Base-by-base conservation (phyloP, 2,329 filamentous ascomycete species). In the Neonectria sp. region DNA sequence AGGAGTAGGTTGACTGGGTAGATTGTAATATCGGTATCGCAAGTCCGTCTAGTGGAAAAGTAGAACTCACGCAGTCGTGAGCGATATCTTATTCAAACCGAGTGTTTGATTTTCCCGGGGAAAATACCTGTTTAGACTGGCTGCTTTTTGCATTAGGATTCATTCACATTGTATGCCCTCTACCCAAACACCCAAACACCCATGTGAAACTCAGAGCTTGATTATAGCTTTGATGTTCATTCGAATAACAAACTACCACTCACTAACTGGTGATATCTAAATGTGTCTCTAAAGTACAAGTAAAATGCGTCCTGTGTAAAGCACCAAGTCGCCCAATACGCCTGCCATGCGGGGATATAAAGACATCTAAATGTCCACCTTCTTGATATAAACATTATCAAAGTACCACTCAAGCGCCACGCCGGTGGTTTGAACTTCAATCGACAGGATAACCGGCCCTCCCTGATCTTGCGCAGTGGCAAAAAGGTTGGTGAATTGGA, bases 311-410 rank as follows among this genome's bases (percentile, higher is more conserved):
- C 24, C 45, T 5, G 4, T 9, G 17, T 12, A 31, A n/a, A n/a
- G 48, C 48, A 29, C 17, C 31, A 21, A 21, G 8, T 12, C 15
- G 4, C n/a, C 17, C 15, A 52, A 21, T 6, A 5, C 27, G n/a
- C 27, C 15, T 33, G n/a, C 17, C n/a, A 52, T 11, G 48, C 8
- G 15, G 6, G 15, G 17, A 37, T 37, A 4, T 15, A 37, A 3
- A 37, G 15, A 37, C 45, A 31, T 24, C 29, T n/a, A 17, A 5
- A 13, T 12, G 17, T 12, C 48, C 9, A 31, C 15, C 8, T 52
- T 21, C 48, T 52, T 52, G 27, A 52, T 52, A 25, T 33, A 52
- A 21, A 52, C 21, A n/a, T 52, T 17, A 11, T 52, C 48, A 31
- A 52, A 52, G 48, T 52, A 52, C 48, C 48, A 52, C 27, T 52